Evolutionary conservation across 2,329 filamentous ascomycete species (phyloP), one percentile per base, ranked within the genome.

Genomic region (Ilyonectria destructans): DNA sequence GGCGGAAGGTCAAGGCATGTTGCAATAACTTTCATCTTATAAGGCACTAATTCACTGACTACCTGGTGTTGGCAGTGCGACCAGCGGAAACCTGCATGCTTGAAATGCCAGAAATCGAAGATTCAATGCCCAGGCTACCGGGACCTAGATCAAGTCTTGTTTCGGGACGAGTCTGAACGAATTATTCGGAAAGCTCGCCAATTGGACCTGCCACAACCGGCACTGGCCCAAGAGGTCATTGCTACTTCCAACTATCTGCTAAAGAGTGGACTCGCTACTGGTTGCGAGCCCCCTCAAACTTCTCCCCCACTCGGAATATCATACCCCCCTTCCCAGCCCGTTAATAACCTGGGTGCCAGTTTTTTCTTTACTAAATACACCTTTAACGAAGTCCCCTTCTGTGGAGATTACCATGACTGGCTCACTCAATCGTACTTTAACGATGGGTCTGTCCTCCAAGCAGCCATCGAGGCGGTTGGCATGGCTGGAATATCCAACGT

Each of bases 341-440:
- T 35, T 5, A 21, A 13, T 21, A 7, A 54, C 10, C 51, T 54
- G 3, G 51, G 51, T 10, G 51, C n/a, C 29, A 52, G 56, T 45
- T 77, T 78, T 62, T 78, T 74, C 57, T 77, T 78, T 35, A 21
- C 73, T 2, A 73, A 73, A 6, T 77, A 74, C 40, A 65, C 64
- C 12, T 71, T 43, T 17, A 60, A 72, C 31, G 71, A 74, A 13
- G 67, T 73, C 9, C 67, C 73, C 0, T 64, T 74, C n/a, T 67
- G 68, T 9, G 51, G 65, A 7, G 67, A 63, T 0, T 73, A 71
- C 48, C 61, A 68, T 19, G 29, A 56, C 17, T 76, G 75, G 74
- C 66, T 77, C 9, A 58, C 61, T 3, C 45, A 70, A 17, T 31
- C 46, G 3, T 75, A 76, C 58, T 48, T 19, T 10, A 23, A 70